Conservation (phyloP, 371 early-diverging fungal species). For the Syncephalastrum contaminatum region DNA sequence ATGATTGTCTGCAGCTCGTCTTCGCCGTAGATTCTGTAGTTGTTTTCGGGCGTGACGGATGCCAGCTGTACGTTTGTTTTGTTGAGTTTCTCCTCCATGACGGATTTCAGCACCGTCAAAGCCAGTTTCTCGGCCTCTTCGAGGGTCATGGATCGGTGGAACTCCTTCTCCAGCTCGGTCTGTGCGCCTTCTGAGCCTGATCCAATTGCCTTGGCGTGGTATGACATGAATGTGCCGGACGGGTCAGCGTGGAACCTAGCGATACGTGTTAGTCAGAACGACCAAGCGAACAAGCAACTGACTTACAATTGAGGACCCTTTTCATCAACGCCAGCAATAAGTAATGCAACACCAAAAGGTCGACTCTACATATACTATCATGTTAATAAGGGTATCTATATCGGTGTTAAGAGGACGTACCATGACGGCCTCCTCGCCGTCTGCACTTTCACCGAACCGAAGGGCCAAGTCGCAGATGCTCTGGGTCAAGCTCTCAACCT, state of each 20-base stretch:
- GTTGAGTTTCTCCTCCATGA: constrained; percentile 99
- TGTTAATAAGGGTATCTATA: background rate
- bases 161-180: constrained; percentile 95
- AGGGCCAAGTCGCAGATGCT: constrained; percentile 96
- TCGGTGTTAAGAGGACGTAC: too few species aligned
- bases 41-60: constrained; percentile 78
- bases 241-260: constrained; percentile 92
- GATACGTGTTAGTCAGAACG: background rate
- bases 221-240: constrained; percentile 92
- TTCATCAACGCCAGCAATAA: constrained; percentile 98
- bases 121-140: constrained; percentile 88
- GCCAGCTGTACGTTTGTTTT: constrained; percentile 96
- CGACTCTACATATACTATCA: constrained; percentile 60
- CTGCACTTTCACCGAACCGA: constrained; percentile 96
- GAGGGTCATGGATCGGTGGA: constrained; percentile 84
- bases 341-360: constrained; percentile 98
- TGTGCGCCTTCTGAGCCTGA: constrained; percentile 99
- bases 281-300: background rate
- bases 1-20: constrained; percentile 70
- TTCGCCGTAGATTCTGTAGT: constrained; percentile 77
- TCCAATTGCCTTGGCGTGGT: constrained; percentile 97
- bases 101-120: constrained; percentile 97
- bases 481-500: constrained; percentile 96
- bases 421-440: constrained; percentile 96
- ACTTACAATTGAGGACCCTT: constrained; percentile 96